phyloP scores from a whole-genome alignment of 495 filamentous ascomycete genomes.

The Penicillium canescens region DNA sequence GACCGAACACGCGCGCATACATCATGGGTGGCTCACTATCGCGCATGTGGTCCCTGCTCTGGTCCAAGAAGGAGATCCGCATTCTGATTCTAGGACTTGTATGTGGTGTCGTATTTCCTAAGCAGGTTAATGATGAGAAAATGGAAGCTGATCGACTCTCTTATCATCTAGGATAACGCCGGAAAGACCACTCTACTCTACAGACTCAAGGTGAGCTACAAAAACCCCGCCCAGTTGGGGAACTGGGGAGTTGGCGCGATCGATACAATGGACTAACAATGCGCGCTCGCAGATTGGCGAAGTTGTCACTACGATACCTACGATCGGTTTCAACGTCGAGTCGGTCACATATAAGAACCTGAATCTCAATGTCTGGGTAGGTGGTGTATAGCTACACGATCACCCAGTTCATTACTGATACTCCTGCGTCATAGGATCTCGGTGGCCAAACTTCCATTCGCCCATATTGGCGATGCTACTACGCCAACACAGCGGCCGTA shows the following conservation, averaged over 20 bases:
- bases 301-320: constrained; percentile 97
- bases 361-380: constrained; percentile 97
- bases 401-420: not conserved
- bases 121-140: not conserved
- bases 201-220: constrained; percentile 75
- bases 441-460: constrained; percentile 96
- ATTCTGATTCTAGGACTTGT: constrained; percentile 96
- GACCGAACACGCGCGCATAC: constrained; percentile 12
- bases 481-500: constrained; percentile 98
- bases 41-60: constrained; percentile 73
- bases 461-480: constrained; percentile 99
- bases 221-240: not conserved
- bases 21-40: constrained; percentile 81
- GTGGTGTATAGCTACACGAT: constrained; percentile 3
- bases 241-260: not conserved
- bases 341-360: constrained; percentile 96
- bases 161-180: constrained; percentile 78
- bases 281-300: constrained; percentile 80
- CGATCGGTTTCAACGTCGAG: constrained; percentile 99
- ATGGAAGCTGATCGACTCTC: constrained; percentile 18
- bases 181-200: constrained; percentile 98
- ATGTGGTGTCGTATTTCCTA: constrained; percentile 29
- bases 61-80: constrained; percentile 94
- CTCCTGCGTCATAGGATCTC: constrained; percentile 65
- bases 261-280: constrained; percentile 18